phyloP scores from a whole-genome alignment of 163 green algal genomes.

The Scenedesmus sp. region DNA sequence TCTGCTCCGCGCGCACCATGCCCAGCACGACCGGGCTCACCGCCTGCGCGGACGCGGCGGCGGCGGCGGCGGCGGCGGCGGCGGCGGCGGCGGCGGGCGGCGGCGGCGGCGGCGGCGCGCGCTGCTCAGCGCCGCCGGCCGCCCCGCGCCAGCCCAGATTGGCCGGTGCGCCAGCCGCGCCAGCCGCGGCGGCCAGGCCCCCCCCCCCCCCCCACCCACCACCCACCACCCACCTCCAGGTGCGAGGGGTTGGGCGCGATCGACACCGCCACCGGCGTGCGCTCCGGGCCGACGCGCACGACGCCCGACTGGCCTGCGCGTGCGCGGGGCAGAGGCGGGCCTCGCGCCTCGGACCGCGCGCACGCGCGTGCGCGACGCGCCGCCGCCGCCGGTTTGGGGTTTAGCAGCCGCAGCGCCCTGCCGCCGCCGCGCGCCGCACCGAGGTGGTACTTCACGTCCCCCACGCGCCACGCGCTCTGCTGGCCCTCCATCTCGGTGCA shows the following conservation, averaged over 20 bases:
- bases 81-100: too few relatives aligned
- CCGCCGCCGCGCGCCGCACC: too few relatives aligned
- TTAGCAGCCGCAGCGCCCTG: too few relatives aligned
- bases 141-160: too few relatives aligned
- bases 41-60: slow-evolving; percentile 61
- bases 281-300: slow-evolving; percentile 14
- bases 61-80: too few relatives aligned
- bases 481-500: slow-evolving; percentile 73
- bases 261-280: slow-evolving; percentile 54
- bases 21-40: slow-evolving; percentile 81
- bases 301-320: slow-evolving; percentile 35
- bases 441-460: slow-evolving; percentile 90
- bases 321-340: neutral
- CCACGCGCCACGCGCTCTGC: slow-evolving; percentile 49
- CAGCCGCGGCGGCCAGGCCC: too few relatives aligned
- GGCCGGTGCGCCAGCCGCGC: too few relatives aligned
- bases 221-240: slow-evolving; percentile 33
- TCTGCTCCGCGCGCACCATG: slow-evolving; percentile 76
- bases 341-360: neutral
- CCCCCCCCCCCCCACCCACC: too few relatives aligned
- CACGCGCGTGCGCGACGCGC: too few relatives aligned
- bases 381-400: too few relatives aligned
- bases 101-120: too few relatives aligned
- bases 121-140: too few relatives aligned
- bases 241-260: slow-evolving; percentile 78